A percentile compares a stretch with the other conserved stretches of the same genome.
Conservation (phyloP, 768 basidiomycete species). For the Suillus alpinus region DNA sequence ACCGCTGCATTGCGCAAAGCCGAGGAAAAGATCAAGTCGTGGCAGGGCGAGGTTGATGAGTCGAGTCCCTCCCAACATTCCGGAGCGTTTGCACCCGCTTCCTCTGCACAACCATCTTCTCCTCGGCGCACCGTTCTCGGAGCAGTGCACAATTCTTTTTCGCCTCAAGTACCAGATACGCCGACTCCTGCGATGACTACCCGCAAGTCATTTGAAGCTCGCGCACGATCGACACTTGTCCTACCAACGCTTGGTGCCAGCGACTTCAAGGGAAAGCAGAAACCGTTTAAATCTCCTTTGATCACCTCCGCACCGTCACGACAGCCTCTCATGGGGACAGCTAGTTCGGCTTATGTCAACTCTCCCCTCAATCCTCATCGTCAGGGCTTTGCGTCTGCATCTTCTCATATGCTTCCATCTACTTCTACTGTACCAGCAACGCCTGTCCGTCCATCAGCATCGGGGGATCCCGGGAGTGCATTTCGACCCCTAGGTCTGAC, state of each 20-base stretch:
- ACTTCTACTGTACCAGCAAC: slow-evolving; percentile 20
- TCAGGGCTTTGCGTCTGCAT: slow-evolving; percentile 3
- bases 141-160: slow-evolving; percentile 34
- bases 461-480: slow-evolving; percentile 12
- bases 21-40: slow-evolving; percentile 46
- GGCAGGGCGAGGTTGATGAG: slow-evolving; percentile 40
- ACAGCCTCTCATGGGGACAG: slow-evolving; percentile 13
- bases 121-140: slow-evolving; percentile 34
- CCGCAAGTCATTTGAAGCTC: slow-evolving; percentile 24
- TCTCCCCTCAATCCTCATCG: slow-evolving; percentile 14
- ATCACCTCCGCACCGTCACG: slow-evolving; percentile 17
- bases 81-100: slow-evolving; percentile 1
- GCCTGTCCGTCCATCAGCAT: slow-evolving; percentile 34
- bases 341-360: slow-evolving; percentile 32
- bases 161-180: slow-evolving; percentile 31
- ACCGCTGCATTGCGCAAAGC: slow-evolving; percentile 53
- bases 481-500: slow-evolving; percentile 25
- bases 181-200: slow-evolving; percentile 34
- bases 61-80: slow-evolving; percentile 3
- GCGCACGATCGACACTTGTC: slow-evolving; percentile 12
- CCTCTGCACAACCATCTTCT: slow-evolving; percentile 9
- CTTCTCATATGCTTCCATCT: slow-evolving; percentile 8
- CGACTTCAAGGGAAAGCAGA: slow-evolving; percentile 19
- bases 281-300: slow-evolving; percentile 49
- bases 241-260: slow-evolving; percentile 5